These are phyloP conservation scores for Dryas octopetala DNA, from an alignment of 306 rosid genomes.

Conservation along the genomic window DNA sequence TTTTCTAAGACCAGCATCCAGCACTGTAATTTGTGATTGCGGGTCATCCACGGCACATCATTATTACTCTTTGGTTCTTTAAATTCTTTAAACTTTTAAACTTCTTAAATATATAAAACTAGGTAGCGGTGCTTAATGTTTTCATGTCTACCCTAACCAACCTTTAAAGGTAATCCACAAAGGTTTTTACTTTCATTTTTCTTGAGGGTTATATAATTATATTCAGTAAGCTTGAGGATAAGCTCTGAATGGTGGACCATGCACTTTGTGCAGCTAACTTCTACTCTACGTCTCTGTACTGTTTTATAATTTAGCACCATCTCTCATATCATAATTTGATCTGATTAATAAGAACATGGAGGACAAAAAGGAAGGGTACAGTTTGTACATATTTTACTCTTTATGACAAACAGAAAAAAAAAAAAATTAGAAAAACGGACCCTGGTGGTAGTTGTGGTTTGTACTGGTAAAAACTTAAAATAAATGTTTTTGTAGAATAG, in stretches of 20 bases:
- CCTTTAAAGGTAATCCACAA: background rate
- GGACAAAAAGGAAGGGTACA: no score
- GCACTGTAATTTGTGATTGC: conserved; percentile 18
- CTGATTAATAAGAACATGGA: background rate
- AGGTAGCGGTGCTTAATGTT: background rate
- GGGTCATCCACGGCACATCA: conserved; percentile 49
- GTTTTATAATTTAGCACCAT: background rate
- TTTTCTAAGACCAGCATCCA: conserved; percentile 1
- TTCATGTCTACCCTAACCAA: background rate
- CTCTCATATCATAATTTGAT: background rate
- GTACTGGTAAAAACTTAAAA: no score
- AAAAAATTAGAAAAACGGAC: no score
- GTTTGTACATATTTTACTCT: no score
- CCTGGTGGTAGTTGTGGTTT: no score
- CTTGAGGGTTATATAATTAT: background rate
- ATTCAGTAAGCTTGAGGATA: background rate
- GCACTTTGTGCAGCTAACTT: conserved; percentile 5
- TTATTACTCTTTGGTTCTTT: conserved; percentile 2
- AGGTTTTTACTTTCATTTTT: background rate
- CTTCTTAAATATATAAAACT: background rate
- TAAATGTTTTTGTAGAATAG: no score
- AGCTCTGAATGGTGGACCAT: background rate
- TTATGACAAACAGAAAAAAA: no score
- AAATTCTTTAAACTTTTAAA: no score
- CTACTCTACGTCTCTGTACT: background rate